These are phyloP conservation scores for Rheum nobile DNA, from an alignment of 148 eudicot genomes.

Conservation along the genomic window DNA sequence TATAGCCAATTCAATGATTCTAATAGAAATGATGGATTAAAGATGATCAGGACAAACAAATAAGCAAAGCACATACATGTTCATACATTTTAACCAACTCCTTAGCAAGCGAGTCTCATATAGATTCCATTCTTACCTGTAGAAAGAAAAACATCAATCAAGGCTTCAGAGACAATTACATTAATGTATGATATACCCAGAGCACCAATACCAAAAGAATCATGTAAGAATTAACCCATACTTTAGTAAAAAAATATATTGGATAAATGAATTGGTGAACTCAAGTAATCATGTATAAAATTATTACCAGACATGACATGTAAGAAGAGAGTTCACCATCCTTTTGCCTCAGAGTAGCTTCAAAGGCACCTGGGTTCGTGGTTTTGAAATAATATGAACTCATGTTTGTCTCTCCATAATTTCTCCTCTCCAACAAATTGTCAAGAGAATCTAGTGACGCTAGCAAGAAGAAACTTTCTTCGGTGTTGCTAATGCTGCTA, in stretches of 20 bases:
- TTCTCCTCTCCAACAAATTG: constrained; percentile 51
- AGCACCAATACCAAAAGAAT: background rate
- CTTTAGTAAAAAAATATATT: background rate
- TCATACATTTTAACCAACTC: constrained; percentile 94
- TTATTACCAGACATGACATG: constrained; percentile 71
- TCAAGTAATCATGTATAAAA: background rate
- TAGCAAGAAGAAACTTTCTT: constrained; percentile 87
- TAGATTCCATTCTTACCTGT: constrained; percentile 87
- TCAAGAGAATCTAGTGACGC: constrained; percentile 74
- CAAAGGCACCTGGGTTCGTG: constrained; percentile 74
- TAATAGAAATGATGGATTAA: constrained; percentile 1
- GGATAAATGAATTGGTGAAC: background rate
- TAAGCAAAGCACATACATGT: constrained; percentile 34
- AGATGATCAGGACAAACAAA: background rate
- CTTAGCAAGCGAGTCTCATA: constrained; percentile 92
- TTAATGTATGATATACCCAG: background rate
- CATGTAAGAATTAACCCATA: too few relatives aligned
- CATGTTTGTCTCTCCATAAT: constrained; percentile 48
- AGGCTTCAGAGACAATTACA: background rate
- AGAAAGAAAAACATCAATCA: constrained; percentile 9
- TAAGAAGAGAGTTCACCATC: too few relatives aligned
- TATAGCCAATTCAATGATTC: constrained; percentile 16
- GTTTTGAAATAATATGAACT: constrained; percentile 72
- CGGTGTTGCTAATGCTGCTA: too few relatives aligned
- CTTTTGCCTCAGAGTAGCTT: constrained; percentile 83